These are phyloP conservation scores for Didymella pomorum DNA, from an alignment of 2,329 filamentous ascomycete species.

Conservation along the genomic window DNA sequence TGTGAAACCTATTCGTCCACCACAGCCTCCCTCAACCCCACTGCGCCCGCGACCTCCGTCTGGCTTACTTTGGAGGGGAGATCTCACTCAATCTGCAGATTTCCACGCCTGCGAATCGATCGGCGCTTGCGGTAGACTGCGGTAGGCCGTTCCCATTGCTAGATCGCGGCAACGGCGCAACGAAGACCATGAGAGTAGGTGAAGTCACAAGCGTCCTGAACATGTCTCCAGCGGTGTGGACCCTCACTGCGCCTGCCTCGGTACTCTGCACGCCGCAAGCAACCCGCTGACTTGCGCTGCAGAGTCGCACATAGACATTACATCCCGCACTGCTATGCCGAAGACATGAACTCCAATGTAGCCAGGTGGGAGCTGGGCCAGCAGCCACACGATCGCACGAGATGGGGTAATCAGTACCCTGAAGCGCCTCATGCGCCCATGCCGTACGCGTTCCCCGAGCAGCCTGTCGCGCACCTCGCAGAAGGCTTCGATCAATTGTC, in stretches of 20 bases:
- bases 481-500: constrained; percentile 40
- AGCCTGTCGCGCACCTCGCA: constrained; percentile 32
- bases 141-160: constrained; percentile 22
- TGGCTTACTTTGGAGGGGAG: constrained; percentile 7
- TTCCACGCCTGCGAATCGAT: constrained; percentile 3
- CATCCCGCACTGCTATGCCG: constrained; percentile 44
- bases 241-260: constrained; percentile 16
- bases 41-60: constrained; percentile 34
- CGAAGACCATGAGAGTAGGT: constrained; percentile 50
- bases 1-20: constrained; percentile 35
- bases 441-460: constrained; percentile 41
- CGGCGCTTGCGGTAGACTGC: constrained; percentile 19
- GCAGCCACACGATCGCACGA: constrained; percentile 39
- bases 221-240: constrained; percentile 24
- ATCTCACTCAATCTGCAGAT: constrained; percentile 1
- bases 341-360: constrained; percentile 50
- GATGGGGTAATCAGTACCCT: constrained; percentile 19
- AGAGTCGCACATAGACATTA: constrained; percentile 31
- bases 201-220: constrained; percentile 33
- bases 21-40: constrained; percentile 36
- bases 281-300: constrained; percentile 37
- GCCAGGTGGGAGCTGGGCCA: constrained; percentile 45
- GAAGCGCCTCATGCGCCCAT: constrained; percentile 35
- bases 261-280: neutral
- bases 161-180: constrained; percentile 31